Base-by-base conservation (phyloP, 768 basidiomycete species). In the Tubosaeta brunneosetosa region DNA sequence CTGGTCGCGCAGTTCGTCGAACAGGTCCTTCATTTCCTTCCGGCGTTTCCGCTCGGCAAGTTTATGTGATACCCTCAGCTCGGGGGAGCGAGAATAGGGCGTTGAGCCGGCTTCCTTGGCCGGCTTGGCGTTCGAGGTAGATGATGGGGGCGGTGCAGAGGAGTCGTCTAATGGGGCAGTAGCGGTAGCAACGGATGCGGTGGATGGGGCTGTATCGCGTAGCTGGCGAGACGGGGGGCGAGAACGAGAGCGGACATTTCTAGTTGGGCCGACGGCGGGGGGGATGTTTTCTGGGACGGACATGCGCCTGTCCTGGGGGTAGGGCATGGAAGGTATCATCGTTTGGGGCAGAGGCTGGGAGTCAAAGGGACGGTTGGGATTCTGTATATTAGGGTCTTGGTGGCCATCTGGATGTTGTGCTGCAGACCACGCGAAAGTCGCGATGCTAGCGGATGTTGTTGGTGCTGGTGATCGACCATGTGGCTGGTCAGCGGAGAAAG, bases 11-110 rank as follows among this genome's bases (percentile, higher is more conserved):
- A 99, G 73, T 68, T 99, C 97, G 61, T 99, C 97, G 65, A 98
- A 98, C 41, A 99, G 70, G 54, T 97, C 94, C 67, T 97, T 97
- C 97, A 99, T 99, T 73, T 99, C 97, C 72, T 95, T 97, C 70
- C 97, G 79, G 61, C 97, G 74, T 71, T 98, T 97, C 55, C 97
- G 77, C 73, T 99, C 97, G 3, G 97, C 97, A 29, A 99, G 81
- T 66, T 99, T 99, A 73, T 99, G 97, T 2, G 91, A 93, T 31
- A 97, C 85, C 49, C 94, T 82, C 40, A 99, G 76, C 69, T 98
- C 97, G 8, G 95, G 95, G 0, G 90, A 93, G 53, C 95, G 87
- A 49, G 94, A 94, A 70, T 97, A 99, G 5, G 94, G 94, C 12
- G 91, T 91, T 33, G 77, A 60, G 51, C 80, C 67, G 27, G 74